Base-by-base conservation (phyloP, 257 asterid genomes). In the Ilex asprella region DNA sequence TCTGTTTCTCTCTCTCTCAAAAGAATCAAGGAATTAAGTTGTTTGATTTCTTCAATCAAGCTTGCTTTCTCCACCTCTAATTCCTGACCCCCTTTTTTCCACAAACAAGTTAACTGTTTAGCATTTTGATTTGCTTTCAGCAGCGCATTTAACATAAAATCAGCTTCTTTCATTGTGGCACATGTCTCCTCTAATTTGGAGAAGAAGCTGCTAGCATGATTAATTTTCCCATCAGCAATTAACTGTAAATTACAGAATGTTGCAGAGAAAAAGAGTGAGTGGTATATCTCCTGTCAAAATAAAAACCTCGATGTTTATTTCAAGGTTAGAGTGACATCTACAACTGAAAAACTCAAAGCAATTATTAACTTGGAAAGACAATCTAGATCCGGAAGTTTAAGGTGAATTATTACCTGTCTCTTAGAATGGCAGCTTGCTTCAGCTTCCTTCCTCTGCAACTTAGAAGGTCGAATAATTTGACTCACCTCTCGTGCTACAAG, bases 131-230 rank as follows among this genome's bases (percentile, higher is more conserved):
- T 87, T 68, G 78, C 84, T 66, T 71, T 56, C 56, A 82, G 68
- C 81, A 80, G 74, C 54, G 76, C 84, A 63, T 84, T 80, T 70
- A 82, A 70, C 76, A 69, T 76, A 68, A 67, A 52, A 76, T 84
- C 95, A 50, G 85, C 89, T 66, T 82, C 92, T 73, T 78, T 65
- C 67, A 84, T 75, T 64, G 88, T 84, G 65, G 73, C 75, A 66
- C 62, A 75, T 60, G 82, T 79, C 82, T 82, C 86, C 73, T 78
- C 90, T 58, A 76, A 71, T 67, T 84, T 84, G 62, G 73, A 58
- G 46, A 84, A 82, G 87, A 77, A 84, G 69, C 65, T 66, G 54
- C 61, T 66, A 53, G 68, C 75, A 13, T 54, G 74, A 56, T 12
- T 32, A 56, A 60, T 60, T 51, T 67, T 76, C 59, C 70, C 79